phyloP scores from a whole-genome alignment of 2,329 filamentous ascomycete genomes.

The Xylariaceae sp. region DNA sequence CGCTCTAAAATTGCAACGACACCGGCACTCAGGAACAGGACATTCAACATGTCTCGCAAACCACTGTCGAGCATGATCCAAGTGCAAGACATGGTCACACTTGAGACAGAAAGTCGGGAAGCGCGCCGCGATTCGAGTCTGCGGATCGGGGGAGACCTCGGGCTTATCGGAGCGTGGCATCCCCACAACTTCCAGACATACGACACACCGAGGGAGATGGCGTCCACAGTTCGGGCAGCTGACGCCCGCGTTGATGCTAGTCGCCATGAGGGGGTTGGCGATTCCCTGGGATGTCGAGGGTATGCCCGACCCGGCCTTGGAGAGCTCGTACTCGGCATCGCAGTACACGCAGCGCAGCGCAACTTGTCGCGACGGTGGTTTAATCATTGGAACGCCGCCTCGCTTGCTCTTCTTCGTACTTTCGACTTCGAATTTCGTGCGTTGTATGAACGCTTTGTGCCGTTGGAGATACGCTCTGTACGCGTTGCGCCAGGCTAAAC shows the following conservation, averaged over 20 bases:
- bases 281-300: conserved; percentile 27
- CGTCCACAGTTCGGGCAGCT: conserved; percentile 71
- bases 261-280: conserved; percentile 63
- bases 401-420: conserved; percentile 73
- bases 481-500: conserved; percentile 72
- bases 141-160: conserved; percentile 55
- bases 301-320: conserved; percentile 40
- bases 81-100: conserved; percentile 71
- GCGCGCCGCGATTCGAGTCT: conserved; percentile 55
- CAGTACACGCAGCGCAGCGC: conserved; percentile 80
- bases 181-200: conserved; percentile 71
- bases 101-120: conserved; percentile 73
- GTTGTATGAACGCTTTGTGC: conserved; percentile 75
- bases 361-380: conserved; percentile 71
- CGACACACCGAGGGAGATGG: conserved; percentile 69
- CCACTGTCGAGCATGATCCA: conserved; percentile 72
- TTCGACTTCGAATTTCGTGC: conserved; percentile 79
- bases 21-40: conserved; percentile 71
- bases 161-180: conserved; percentile 65
- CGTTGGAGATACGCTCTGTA: conserved; percentile 76
- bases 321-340: conserved; percentile 63
- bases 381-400: conserved; percentile 67
- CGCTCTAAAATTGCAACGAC: conserved; percentile 66
- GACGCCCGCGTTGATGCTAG: conserved; percentile 64
- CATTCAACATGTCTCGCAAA: conserved; percentile 69